phyloP scores from a whole-genome alignment of 768 basidiomycete species.

The Macrocybe gigantea region DNA sequence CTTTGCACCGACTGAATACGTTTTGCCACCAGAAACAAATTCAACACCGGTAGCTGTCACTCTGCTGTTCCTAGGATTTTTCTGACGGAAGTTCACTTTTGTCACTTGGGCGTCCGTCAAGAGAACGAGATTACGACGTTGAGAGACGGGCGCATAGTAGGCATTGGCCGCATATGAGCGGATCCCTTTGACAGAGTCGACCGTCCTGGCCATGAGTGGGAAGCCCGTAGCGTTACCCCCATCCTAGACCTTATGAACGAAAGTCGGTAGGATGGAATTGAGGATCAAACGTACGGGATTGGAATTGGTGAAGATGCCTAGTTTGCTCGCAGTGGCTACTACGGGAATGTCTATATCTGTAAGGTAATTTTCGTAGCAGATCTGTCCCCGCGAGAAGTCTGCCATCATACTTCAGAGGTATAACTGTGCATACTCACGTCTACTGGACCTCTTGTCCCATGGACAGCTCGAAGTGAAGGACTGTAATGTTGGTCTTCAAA shows the following conservation, averaged over 20 bases:
- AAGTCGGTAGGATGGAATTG: too few relatives aligned
- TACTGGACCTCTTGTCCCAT: too few relatives aligned
- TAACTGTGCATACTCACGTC: neutral
- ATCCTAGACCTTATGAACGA: neutral
- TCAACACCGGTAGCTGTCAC: slow-evolving; percentile 35
- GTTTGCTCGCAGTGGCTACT: slow-evolving; percentile 4
- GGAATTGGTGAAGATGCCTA: slow-evolving; percentile 9
- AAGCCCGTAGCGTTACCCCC: slow-evolving; percentile 9
- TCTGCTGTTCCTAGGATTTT: neutral
- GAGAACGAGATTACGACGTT: neutral
- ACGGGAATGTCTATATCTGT: slow-evolving; percentile 7
- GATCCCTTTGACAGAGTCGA: neutral
- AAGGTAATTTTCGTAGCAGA: slow-evolving; percentile 5
- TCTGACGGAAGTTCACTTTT: neutral
- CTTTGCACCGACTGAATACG: slow-evolving; percentile 26
- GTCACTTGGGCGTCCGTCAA: neutral
- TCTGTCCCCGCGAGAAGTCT: slow-evolving; percentile 6
- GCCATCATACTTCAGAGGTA: slow-evolving; percentile 6
- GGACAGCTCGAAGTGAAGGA: too few relatives aligned
- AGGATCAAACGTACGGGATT: slow-evolving; percentile 1
- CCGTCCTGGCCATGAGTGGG: slow-evolving; percentile 2
- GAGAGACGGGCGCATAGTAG: neutral
- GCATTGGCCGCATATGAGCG: neutral
- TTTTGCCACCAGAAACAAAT: slow-evolving; percentile 25
- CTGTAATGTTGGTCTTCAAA: too few relatives aligned